Conservation (phyloP, 345 rosid species). For the Corchorus olitorius region DNA sequence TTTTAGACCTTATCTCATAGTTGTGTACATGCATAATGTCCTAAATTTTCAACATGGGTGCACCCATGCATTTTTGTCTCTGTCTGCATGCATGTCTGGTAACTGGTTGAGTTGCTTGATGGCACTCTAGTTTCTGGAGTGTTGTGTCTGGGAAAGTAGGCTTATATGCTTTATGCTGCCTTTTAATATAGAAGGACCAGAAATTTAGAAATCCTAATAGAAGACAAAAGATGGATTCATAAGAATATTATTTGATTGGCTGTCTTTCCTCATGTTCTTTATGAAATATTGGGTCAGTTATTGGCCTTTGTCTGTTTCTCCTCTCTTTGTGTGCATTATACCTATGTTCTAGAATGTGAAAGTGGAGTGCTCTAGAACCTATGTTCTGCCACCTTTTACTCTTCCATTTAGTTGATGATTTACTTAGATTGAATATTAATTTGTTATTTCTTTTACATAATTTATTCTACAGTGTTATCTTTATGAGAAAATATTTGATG, state of each 20-base stretch:
- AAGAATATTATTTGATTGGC: background rate
- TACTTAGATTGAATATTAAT: background rate
- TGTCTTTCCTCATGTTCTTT: background rate
- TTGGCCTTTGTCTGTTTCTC: background rate
- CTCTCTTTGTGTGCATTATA: background rate
- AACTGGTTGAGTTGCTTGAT: background rate
- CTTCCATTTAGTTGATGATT: background rate
- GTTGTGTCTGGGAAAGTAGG: background rate
- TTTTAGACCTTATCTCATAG: background rate
- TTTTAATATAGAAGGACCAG: background rate
- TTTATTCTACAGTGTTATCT: constrained; percentile 3
- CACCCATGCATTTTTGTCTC: background rate
- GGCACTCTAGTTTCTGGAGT: background rate
- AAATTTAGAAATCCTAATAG: background rate
- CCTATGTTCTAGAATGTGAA: background rate
- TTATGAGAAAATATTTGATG: background rate
- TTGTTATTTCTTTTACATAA: background rate
- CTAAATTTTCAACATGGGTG: background rate
- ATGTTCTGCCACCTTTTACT: background rate
- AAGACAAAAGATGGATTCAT: background rate
- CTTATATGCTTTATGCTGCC: background rate
- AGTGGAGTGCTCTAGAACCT: background rate
- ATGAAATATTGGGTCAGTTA: background rate
- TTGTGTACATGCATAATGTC: background rate
- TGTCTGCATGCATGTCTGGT: background rate